phyloP scores from a whole-genome alignment of 768 basidiomycete species.

The Hydnomerulius pinastri region DNA sequence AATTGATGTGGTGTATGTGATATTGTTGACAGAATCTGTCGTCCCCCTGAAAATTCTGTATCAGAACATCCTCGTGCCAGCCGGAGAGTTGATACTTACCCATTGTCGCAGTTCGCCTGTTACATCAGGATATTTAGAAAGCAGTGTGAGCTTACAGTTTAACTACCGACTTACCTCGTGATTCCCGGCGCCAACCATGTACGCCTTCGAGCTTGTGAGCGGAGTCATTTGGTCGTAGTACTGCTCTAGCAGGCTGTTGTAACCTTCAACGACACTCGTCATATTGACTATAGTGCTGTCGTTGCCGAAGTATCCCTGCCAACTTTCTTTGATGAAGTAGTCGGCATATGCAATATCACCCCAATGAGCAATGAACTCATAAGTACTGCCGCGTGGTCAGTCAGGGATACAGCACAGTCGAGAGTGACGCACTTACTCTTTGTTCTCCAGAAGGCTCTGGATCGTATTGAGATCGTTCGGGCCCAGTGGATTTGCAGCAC shows the following conservation, averaged over 20 bases:
- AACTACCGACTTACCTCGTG: constrained; percentile 19
- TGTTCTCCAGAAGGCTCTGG: constrained; percentile 29
- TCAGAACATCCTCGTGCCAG: not conserved
- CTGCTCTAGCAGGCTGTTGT: constrained; percentile 26
- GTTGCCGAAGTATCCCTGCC: constrained; percentile 32
- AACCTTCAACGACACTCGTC: constrained; percentile 26
- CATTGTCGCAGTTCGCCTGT: constrained; percentile 31
- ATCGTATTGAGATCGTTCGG: constrained; percentile 30
- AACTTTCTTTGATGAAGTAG: constrained; percentile 32
- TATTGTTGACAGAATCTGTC: constrained; percentile 22
- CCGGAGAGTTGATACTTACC: constrained; percentile 14
- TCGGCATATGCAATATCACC: constrained; percentile 30
- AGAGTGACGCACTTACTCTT: constrained; percentile 18
- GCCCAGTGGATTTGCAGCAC: constrained; percentile 21
- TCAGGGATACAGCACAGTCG: not conserved
- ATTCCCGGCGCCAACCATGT: constrained; percentile 29
- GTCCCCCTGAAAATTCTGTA: constrained; percentile 16
- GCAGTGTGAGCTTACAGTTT: not conserved
- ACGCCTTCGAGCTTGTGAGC: constrained; percentile 24
- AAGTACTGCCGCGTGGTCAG: constrained; percentile 19
- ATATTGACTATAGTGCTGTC: constrained; percentile 25
- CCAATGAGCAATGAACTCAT: constrained; percentile 26
- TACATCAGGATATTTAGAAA: not conserved
- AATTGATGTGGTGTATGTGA: constrained; percentile 27
- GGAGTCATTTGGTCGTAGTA: constrained; percentile 29